Conservation (phyloP, 345 rosid species). For the Camelina neglecta region DNA sequence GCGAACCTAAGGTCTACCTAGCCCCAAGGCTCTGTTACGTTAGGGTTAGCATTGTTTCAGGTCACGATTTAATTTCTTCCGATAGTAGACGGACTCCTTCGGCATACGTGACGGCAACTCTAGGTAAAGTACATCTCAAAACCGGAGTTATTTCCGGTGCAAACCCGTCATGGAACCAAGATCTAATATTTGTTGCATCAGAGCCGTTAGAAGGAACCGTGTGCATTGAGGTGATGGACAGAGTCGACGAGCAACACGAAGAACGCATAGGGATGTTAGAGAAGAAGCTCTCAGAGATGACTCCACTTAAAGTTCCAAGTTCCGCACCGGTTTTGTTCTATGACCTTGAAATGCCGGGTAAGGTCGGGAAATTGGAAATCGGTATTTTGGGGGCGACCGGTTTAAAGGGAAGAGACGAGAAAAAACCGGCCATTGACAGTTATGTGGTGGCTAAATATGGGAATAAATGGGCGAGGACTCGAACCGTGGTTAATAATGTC, state of each 20-base stretch:
- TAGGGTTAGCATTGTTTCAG: constrained; percentile 37
- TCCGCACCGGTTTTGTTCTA: constrained; percentile 21
- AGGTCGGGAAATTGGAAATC: constrained; percentile 30
- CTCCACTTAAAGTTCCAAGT: constrained; percentile 29
- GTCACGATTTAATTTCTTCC: constrained; percentile 27
- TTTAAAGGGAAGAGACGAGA: constrained; percentile 12
- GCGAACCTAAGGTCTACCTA: constrained; percentile 28
- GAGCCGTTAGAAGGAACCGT: constrained; percentile 31
- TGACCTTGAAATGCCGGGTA: constrained; percentile 22
- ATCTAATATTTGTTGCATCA: constrained; percentile 36
- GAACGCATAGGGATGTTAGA: constrained; percentile 8
- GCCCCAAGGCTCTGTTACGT: constrained; percentile 43
- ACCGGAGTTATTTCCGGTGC: background rate
- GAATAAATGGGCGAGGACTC: constrained; percentile 37
- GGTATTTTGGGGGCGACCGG: constrained; percentile 32
- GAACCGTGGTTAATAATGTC: constrained; percentile 28
- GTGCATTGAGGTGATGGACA: background rate
- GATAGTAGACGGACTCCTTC: background rate
- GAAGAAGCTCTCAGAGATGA: constrained; percentile 32
- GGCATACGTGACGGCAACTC: constrained; percentile 33
- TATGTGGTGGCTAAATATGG: constrained; percentile 42
- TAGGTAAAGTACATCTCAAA: background rate
- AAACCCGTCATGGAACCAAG: constrained; percentile 40
- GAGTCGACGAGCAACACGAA: constrained; percentile 1
- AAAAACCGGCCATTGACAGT: background rate